These are phyloP conservation scores for Paspalum notatum DNA, from an alignment of 176 grass and related monocot species.

Conservation along the genomic window DNA sequence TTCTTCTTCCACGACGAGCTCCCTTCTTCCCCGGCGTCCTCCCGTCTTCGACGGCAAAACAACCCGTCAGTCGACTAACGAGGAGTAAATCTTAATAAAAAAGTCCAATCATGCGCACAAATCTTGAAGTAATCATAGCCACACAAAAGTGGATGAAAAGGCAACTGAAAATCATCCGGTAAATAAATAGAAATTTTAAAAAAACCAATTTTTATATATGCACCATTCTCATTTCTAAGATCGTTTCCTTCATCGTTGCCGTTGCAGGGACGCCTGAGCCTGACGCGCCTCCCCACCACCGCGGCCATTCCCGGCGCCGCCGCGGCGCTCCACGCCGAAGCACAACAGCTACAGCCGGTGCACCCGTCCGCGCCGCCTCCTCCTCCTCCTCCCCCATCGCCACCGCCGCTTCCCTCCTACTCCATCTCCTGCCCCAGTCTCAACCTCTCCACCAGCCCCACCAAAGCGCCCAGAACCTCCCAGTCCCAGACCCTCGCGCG, in stretches of 20 bases:
- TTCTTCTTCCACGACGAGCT: no score
- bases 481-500: constrained; percentile 48
- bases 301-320: constrained; percentile 40
- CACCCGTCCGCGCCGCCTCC: background rate
- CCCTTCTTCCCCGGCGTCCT: no score
- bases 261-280: constrained; percentile 43
- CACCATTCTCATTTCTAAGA: background rate
- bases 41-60: no score
- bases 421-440: constrained; percentile 37
- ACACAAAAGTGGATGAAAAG: no score
- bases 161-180: no score
- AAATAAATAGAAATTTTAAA: no score
- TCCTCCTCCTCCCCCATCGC: background rate
- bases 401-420: constrained; percentile 1
- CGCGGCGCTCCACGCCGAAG: background rate
- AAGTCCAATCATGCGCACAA: no score
- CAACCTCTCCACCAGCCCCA: constrained; percentile 34
- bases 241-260: background rate
- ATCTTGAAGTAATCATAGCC: no score
- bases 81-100: no score
- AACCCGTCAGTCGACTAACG: no score
- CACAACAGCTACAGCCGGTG: background rate
- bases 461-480: constrained; percentile 6
- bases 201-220: no score
- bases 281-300: constrained; percentile 31